Conservation (phyloP, 2,329 filamentous ascomycete species). For the Diaporthe ilicicola region DNA sequence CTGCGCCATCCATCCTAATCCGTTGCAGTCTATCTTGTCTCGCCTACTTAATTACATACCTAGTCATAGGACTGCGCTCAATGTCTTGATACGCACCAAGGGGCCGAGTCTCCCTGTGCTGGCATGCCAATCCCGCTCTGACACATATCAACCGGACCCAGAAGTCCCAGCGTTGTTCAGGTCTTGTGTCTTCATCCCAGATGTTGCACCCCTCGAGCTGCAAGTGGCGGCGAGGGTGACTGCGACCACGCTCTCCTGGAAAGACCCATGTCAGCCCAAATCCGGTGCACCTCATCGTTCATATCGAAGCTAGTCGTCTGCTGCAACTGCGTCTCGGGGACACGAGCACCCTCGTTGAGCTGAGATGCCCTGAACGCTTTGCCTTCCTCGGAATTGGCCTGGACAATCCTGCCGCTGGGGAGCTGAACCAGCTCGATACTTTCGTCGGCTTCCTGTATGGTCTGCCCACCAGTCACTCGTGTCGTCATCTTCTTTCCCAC, state of each 20-base stretch:
- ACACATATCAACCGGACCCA: neutral
- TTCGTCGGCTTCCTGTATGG: neutral
- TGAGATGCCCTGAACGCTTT: neutral
- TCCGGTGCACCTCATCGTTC: conserved; percentile 20
- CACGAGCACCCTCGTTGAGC: neutral
- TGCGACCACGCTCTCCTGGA: conserved; percentile 27
- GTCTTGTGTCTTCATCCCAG: neutral
- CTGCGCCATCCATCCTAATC: neutral
- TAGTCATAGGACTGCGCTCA: too few relatives aligned
- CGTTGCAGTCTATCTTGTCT: neutral
- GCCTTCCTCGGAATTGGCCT: conserved; percentile 26
- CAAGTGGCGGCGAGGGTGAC: conserved; percentile 17
- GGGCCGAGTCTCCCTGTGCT: neutral
- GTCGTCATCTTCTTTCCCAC: conserved; percentile 1
- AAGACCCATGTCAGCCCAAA: conserved; percentile 29
- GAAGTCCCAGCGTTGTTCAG: neutral
- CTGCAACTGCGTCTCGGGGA: neutral
- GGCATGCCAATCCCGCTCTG: too few relatives aligned
- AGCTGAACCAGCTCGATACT: conserved; percentile 29
- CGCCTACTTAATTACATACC: too few relatives aligned
- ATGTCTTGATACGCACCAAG: neutral
- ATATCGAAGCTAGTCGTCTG: neutral
- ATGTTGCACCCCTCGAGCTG: neutral
- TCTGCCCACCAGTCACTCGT: neutral
- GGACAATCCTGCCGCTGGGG: conserved; percentile 22